These are phyloP conservation scores for Globisporangium iwayamae DNA, from an alignment of 352 stramenopile genomes.

Conservation along the genomic window DNA sequence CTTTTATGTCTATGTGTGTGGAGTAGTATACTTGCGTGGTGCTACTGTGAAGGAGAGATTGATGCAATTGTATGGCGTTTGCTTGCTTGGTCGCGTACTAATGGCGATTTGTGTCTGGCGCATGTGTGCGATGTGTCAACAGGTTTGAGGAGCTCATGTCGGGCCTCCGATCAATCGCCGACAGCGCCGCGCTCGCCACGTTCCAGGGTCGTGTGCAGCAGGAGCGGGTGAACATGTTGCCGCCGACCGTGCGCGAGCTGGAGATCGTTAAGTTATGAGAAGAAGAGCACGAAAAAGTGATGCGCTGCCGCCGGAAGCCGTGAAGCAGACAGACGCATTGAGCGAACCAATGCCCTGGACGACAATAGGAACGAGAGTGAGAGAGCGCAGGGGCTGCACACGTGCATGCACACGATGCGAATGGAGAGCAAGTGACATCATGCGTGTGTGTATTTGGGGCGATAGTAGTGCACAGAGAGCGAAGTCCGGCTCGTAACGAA, in stretches of 20 bases:
- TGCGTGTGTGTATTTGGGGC: not conserved
- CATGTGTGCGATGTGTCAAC: not conserved
- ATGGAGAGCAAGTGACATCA: not conserved
- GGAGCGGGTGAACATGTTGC: constrained; percentile 23
- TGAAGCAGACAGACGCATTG: not conserved
- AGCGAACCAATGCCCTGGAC: not conserved
- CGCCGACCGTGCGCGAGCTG: constrained; percentile 25
- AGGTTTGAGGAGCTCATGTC: constrained; percentile 34
- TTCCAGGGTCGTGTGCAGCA: constrained; percentile 20
- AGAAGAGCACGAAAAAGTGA: not conserved
- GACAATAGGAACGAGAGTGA: not conserved
- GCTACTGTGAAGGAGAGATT: not conserved
- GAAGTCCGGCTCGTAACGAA: not conserved
- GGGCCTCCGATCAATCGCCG: constrained; percentile 20
- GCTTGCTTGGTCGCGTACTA: not conserved
- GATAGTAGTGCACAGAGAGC: not conserved
- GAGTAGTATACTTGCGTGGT: not conserved
- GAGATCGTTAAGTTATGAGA: constrained; percentile 41
- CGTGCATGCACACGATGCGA: not conserved
- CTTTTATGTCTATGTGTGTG: not conserved
- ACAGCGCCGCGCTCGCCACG: constrained; percentile 22
- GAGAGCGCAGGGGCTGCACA: not conserved
- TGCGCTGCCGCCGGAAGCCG: not conserved
- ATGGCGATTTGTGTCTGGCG: not conserved
- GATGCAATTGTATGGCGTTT: not conserved